Evolutionary conservation across 1,284 basidiomycete genomes (phyloP).

Genomic region (Ganoderma sp.): DNA sequence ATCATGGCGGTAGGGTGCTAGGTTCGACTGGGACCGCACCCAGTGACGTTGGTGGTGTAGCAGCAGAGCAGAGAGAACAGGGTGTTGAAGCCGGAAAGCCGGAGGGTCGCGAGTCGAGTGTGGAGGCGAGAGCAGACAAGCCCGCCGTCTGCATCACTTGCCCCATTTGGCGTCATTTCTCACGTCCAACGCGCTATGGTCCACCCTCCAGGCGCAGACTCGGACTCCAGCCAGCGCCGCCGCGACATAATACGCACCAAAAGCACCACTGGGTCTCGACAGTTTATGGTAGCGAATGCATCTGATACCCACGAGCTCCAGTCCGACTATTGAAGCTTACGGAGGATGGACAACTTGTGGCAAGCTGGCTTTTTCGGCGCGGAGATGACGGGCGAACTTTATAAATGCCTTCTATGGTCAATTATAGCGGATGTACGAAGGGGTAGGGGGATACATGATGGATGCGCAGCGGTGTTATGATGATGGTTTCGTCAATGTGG

Average conservation of each 20-base stretch:
- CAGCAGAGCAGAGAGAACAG: not conserved
- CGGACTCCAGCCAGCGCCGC: too few species aligned
- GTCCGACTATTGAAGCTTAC: not conserved
- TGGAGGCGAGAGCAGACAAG: conserved; percentile 15
- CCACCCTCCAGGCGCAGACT: not conserved
- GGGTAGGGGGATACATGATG: not conserved
- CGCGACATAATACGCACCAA: not conserved
- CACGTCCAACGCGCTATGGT: conserved; percentile 10
- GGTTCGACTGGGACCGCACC: not conserved
- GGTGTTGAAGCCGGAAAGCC: conserved; percentile 13
- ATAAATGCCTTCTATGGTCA: not conserved
- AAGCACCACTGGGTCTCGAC: not conserved
- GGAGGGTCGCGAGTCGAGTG: conserved; percentile 11
- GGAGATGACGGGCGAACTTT: not conserved
- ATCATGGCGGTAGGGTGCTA: conserved; percentile 4
- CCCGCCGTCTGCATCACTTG: conserved; percentile 13
- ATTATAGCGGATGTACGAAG: conserved; percentile 15
- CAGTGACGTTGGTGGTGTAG: not conserved
- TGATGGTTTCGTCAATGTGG: conserved; percentile 17
- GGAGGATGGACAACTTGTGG: not conserved
- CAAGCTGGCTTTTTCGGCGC: not conserved
- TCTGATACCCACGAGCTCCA: not conserved
- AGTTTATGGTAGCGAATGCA: too few species aligned
- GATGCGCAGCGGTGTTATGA: not conserved
- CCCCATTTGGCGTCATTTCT: conserved; percentile 25